These are phyloP conservation scores for Cardiospermum halicacabum DNA, from an alignment of 345 rosid genomes.

Conservation along the genomic window DNA sequence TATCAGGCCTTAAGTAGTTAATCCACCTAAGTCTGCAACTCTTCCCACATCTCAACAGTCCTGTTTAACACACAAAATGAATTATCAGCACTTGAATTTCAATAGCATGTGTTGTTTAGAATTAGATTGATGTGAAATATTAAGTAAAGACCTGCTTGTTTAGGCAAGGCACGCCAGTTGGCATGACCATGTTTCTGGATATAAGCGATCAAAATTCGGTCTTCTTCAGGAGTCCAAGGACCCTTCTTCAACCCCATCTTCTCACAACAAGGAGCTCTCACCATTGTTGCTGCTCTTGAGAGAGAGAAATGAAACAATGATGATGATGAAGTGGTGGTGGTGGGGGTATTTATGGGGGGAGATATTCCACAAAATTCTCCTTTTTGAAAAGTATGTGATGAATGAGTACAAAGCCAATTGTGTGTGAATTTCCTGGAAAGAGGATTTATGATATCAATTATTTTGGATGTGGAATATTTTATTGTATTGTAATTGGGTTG, in stretches of 20 bases:
- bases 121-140: too few species aligned
- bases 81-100: too few species aligned
- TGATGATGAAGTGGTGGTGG: background rate
- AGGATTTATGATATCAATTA: background rate
- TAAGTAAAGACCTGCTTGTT: slow-evolving; percentile 54
- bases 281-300: slow-evolving; percentile 55
- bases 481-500: too few species aligned
- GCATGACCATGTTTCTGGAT: slow-evolving; percentile 54
- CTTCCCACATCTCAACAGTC: slow-evolving; percentile 72
- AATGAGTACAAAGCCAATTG: slow-evolving; percentile 1
- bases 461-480: background rate
- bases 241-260: slow-evolving; percentile 77
- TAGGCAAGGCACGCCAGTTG: slow-evolving; percentile 78
- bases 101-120: too few species aligned
- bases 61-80: too few species aligned
- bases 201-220: slow-evolving; percentile 47
- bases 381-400: slow-evolving; percentile 15
- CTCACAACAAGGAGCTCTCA: slow-evolving; percentile 87
- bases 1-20: slow-evolving; percentile 71
- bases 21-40: slow-evolving; percentile 80
- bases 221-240: slow-evolving; percentile 77
- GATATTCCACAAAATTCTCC: background rate
- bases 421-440: slow-evolving; percentile 33
- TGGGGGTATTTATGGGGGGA: slow-evolving; percentile 17
- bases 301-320: background rate